These are phyloP conservation scores for Xanthoconium purpureum DNA, from an alignment of 768 basidiomycete genomes.

Conservation along the genomic window DNA sequence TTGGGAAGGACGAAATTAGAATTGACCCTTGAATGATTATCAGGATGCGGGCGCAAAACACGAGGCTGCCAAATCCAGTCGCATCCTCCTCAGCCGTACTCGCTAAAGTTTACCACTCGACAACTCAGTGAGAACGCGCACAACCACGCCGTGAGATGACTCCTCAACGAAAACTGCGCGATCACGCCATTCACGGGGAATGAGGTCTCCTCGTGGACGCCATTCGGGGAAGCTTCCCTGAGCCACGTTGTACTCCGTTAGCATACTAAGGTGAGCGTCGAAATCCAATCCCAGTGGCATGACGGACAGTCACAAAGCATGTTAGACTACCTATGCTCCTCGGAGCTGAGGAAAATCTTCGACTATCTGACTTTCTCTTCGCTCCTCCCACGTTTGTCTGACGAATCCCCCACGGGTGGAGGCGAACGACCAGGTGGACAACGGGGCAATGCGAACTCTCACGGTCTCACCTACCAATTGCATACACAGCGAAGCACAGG, in stretches of 20 bases:
- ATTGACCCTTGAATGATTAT: conserved; percentile 33
- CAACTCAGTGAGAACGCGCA: too few relatives aligned
- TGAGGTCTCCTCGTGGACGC: conserved; percentile 31
- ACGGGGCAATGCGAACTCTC: too few relatives aligned
- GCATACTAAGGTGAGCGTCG: neutral
- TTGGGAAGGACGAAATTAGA: conserved; percentile 23
- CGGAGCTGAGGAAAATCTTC: conserved; percentile 25
- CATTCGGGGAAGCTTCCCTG: conserved; percentile 11
- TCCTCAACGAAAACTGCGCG: conserved; percentile 12
- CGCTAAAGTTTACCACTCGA: too few relatives aligned
- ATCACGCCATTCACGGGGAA: conserved; percentile 25
- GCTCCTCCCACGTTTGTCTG: neutral
- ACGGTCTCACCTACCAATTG: too few relatives aligned
- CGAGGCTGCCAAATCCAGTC: conserved; percentile 35
- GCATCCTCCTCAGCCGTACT: conserved; percentile 3
- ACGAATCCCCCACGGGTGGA: neutral
- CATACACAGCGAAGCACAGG: neutral
- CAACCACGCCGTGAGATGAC: conserved; percentile 21
- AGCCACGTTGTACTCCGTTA: neutral
- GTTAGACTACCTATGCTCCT: conserved; percentile 31
- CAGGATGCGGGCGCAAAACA: conserved; percentile 32
- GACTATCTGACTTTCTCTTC: neutral
- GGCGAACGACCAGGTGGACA: too few relatives aligned
- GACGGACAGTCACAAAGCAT: conserved; percentile 30
- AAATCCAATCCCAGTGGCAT: neutral